phyloP scores from a whole-genome alignment of 116 monocot species.

The Posidonia oceanica region DNA sequence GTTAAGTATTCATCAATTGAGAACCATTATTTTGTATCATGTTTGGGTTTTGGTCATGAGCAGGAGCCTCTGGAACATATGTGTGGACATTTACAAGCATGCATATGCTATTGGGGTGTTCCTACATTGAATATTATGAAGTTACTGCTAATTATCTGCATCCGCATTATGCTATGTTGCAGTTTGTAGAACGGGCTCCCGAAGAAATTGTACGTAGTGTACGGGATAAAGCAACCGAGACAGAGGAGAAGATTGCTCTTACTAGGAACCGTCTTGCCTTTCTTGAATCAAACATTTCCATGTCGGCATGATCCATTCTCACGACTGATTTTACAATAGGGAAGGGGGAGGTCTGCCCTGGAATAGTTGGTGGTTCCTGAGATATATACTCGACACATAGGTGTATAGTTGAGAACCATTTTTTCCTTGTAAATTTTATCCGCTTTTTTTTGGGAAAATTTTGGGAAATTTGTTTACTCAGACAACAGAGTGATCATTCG shows the following conservation, averaged over 20 bases:
- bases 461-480: too few species aligned
- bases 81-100: background rate
- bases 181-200: slow-evolving; percentile 91
- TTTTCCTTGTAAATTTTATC: too few species aligned
- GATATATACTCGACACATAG: too few species aligned
- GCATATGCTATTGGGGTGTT: background rate
- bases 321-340: too few species aligned
- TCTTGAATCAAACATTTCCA: slow-evolving; percentile 46
- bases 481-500: too few species aligned
- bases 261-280: slow-evolving; percentile 69
- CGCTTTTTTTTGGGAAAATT: too few species aligned
- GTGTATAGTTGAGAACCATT: too few species aligned
- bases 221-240: slow-evolving; percentile 62
- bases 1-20: too few species aligned
- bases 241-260: slow-evolving; percentile 72
- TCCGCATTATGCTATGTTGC: slow-evolving; percentile 4
- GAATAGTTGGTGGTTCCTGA: too few species aligned
- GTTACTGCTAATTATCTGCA: background rate
- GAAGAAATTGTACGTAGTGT: slow-evolving; percentile 77
- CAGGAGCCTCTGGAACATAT: background rate
- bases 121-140: too few species aligned
- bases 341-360: too few species aligned
- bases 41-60: background rate
- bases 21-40: background rate
- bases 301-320: slow-evolving; percentile 9